phyloP scores from a whole-genome alignment of 2,329 filamentous ascomycete species.

The Simplicillium sp. region DNA sequence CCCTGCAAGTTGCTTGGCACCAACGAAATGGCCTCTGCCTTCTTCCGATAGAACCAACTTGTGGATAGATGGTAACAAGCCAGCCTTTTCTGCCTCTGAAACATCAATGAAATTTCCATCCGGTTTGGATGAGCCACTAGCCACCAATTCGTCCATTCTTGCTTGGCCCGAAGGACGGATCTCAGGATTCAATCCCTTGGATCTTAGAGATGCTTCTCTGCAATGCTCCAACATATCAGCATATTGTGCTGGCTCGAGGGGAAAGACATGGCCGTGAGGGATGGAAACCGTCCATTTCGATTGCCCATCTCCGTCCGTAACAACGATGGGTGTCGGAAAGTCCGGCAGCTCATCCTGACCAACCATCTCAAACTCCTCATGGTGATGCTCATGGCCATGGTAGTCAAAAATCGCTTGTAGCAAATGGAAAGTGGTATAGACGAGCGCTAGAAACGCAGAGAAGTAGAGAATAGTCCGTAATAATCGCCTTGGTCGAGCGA shows the following conservation, averaged over 20 bases:
- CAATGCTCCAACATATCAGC: slow-evolving; percentile 59
- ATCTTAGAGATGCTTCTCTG: slow-evolving; percentile 51
- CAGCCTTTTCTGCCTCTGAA: slow-evolving; percentile 55
- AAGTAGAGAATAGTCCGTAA: slow-evolving; percentile 47
- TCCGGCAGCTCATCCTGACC: slow-evolving; percentile 57
- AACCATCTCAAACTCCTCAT: slow-evolving; percentile 55
- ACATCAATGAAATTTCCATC: slow-evolving; percentile 70
- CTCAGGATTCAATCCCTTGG: slow-evolving; percentile 35
- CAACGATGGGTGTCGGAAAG: slow-evolving; percentile 62
- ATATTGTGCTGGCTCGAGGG: slow-evolving; percentile 57
- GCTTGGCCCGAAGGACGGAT: slow-evolving; percentile 30
- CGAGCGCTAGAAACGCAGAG: slow-evolving; percentile 34
- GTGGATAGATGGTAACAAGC: slow-evolving; percentile 42
- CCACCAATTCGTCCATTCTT: slow-evolving; percentile 11
- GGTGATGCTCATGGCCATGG: background rate
- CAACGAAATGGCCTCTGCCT: slow-evolving; percentile 35
- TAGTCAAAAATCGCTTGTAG: no score
- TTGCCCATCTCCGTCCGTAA: slow-evolving; percentile 54
- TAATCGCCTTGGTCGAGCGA: slow-evolving; percentile 45
- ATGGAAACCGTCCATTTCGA: slow-evolving; percentile 77
- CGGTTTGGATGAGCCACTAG: slow-evolving; percentile 41
- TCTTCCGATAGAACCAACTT: slow-evolving; percentile 27
- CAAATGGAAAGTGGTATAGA: slow-evolving; percentile 26
- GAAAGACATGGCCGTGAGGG: slow-evolving; percentile 56
- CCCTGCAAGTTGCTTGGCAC: slow-evolving; percentile 32